Evolutionary conservation across 192 early-diverging fungal species (phyloP).

Genomic region (Backusella liffmaniae): DNA sequence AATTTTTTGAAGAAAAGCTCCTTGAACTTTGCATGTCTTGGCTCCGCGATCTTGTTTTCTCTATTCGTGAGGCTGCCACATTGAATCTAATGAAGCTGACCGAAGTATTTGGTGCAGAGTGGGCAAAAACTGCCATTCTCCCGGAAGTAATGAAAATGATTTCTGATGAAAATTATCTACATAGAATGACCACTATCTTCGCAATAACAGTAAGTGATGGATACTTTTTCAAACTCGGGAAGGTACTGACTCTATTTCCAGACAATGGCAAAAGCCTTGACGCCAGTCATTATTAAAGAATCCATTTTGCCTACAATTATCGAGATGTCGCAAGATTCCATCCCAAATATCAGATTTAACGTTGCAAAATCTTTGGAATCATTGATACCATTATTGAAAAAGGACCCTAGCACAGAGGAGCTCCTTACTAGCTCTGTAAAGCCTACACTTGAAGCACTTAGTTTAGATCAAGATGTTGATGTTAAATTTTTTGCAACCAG

Average conservation of each 20-base stretch:
- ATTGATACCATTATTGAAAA: conserved; percentile 76
- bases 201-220: conserved; percentile 74
- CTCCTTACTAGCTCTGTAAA: conserved; percentile 71
- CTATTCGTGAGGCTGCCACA: conserved; percentile 97
- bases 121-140: conserved; percentile 93
- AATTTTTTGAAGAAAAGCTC: conserved; percentile 98
- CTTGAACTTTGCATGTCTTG: conserved; percentile 96
- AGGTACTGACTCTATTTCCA: conserved; percentile 31
- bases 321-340: conserved; percentile 84
- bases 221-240: background rate
- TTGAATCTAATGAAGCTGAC: conserved; percentile 92
- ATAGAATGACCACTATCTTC: conserved; percentile 98
- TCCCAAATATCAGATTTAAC: conserved; percentile 99
- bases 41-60: conserved; percentile 95
- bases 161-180: conserved; percentile 88
- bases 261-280: conserved; percentile 85
- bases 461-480: conserved; percentile 89
- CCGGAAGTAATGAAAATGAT: conserved; percentile 92
- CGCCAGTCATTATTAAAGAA: conserved; percentile 85
- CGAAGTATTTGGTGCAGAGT: conserved; percentile 98
- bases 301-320: conserved; percentile 86
- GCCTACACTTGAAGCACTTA: conserved; percentile 79
- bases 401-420: conserved; percentile 55
- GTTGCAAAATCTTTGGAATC: conserved; percentile 93
- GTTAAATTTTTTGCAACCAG: conserved; percentile 90